A percentile compares a stretch with the other conserved stretches of the same genome.
Evolutionary conservation across 2,329 filamentous ascomycete species (phyloP).

Genomic region (Epichloe aotearoae): DNA sequence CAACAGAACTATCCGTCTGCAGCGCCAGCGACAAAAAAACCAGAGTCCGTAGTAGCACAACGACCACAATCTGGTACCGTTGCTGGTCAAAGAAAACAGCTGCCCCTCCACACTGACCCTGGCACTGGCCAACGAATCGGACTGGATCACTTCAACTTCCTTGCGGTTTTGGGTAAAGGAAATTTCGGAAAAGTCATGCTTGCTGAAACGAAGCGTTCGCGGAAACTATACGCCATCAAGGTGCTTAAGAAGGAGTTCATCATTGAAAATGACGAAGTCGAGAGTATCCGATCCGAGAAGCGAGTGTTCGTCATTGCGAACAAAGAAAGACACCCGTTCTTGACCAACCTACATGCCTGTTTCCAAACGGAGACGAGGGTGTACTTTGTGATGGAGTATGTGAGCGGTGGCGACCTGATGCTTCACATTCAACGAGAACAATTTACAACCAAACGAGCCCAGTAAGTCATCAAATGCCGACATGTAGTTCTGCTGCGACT

Average conservation of each 20-base stretch:
- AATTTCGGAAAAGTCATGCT: constrained; percentile 99
- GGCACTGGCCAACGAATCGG: constrained; percentile 79
- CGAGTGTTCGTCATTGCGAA: constrained; percentile 94
- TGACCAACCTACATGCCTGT: constrained; percentile 89
- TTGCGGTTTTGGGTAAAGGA: constrained; percentile 94
- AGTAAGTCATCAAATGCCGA: constrained; percentile 48
- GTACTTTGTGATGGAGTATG: constrained; percentile 99
- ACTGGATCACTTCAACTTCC: constrained; percentile 97
- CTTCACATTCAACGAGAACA: constrained; percentile 94
- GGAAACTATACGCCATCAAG: constrained; percentile 94
- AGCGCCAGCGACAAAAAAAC: constrained; percentile 21
- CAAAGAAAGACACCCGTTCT: constrained; percentile 90
- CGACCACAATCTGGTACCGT: constrained; percentile 17
- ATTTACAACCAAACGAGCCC: constrained; percentile 89
- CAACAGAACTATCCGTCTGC: constrained; percentile 25
- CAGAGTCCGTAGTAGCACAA: constrained; percentile 20
- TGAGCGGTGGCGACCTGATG: constrained; percentile 97
- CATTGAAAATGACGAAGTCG: constrained; percentile 97
- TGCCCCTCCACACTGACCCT: constrained; percentile 57
- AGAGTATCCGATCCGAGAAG: constrained; percentile 96
- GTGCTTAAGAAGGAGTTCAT: constrained; percentile 99
- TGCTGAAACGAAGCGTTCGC: constrained; percentile 86
- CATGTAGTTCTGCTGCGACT: no score
- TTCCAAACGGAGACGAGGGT: constrained; percentile 98
- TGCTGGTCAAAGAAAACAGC: constrained; percentile 37